Percentiles rank a stretch among this genome's conserved stretches.
Conservation (phyloP, 2,329 filamentous ascomycete genomes). For the Geosmithia putterillii region DNA sequence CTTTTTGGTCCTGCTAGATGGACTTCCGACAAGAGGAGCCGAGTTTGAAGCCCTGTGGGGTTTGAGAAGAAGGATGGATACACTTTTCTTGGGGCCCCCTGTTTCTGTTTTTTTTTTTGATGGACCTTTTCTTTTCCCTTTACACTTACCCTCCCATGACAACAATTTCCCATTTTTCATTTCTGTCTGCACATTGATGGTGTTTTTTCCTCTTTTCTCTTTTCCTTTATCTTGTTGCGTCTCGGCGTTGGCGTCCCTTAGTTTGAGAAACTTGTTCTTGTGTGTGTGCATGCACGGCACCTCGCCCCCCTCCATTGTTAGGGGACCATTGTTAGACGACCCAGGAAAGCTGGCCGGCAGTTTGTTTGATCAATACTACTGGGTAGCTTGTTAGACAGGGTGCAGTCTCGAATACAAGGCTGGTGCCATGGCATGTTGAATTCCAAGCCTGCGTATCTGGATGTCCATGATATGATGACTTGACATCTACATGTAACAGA, state of each 20-base stretch:
- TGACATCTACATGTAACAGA: too few relatives aligned
- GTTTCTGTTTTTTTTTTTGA: neutral
- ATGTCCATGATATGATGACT: too few relatives aligned
- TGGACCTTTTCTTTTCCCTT: neutral
- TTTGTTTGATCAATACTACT: too few relatives aligned
- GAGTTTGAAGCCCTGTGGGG: too few relatives aligned
- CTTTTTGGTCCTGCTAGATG: neutral
- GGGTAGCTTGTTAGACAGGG: too few relatives aligned
- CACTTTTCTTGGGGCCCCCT: too few relatives aligned
- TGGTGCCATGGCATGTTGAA: too few relatives aligned
- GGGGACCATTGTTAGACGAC: neutral
- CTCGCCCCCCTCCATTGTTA: neutral
- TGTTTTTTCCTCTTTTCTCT: neutral
- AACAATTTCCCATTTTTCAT: neutral
- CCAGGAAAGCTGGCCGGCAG: neutral
- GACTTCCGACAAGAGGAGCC: too few relatives aligned
- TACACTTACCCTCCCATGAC: neutral
- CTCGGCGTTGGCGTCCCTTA: conserved; percentile 4
- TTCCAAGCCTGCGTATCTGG: too few relatives aligned
- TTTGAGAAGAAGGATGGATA: too few relatives aligned
- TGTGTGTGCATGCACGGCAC: too few relatives aligned
- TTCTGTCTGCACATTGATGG: neutral
- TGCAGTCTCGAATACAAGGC: too few relatives aligned
- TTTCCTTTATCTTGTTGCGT: neutral
- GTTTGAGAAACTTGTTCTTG: neutral